Evolutionary conservation across 768 basidiomycete species (phyloP).

Genomic region (Leccinum disarticulatum): DNA sequence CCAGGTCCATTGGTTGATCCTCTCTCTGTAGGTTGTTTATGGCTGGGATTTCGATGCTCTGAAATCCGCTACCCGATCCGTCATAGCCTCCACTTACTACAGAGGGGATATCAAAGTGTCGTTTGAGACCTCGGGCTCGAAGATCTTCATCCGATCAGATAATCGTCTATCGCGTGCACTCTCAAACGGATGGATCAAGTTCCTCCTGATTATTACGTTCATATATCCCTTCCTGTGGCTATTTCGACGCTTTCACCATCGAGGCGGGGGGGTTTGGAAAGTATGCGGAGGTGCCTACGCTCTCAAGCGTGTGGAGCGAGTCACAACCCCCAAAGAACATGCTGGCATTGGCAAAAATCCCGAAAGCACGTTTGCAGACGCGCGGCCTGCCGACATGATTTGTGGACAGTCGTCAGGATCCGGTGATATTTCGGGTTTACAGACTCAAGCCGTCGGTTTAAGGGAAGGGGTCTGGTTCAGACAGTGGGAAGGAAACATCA

Average conservation of each 20-base stretch:
- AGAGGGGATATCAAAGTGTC: slow-evolving; percentile 42
- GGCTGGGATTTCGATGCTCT: slow-evolving; percentile 55
- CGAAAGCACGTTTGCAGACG: slow-evolving; percentile 7
- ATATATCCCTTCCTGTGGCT: slow-evolving; percentile 84
- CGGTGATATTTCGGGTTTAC: slow-evolving; percentile 28
- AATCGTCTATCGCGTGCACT: slow-evolving; percentile 65
- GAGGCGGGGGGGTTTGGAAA: slow-evolving; percentile 73
- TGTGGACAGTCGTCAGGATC: slow-evolving; percentile 22
- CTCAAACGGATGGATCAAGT: slow-evolving; percentile 68
- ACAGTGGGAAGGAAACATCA: slow-evolving; percentile 71
- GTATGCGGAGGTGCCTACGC: slow-evolving; percentile 77
- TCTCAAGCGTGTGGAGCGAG: slow-evolving; percentile 46
- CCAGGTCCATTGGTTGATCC: slow-evolving; percentile 23
- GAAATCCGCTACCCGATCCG: slow-evolving; percentile 35
- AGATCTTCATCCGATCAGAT: slow-evolving; percentile 65
- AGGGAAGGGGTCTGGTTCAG: slow-evolving; percentile 80
- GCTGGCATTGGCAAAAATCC: slow-evolving; percentile 2
- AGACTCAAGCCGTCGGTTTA: slow-evolving; percentile 50
- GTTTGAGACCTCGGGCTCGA: slow-evolving; percentile 46
- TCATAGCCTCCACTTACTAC: slow-evolving; percentile 42
- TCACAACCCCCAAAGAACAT: slow-evolving; percentile 11
- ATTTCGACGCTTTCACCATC: slow-evolving; percentile 63
- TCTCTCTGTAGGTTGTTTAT: slow-evolving; percentile 45
- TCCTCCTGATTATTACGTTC: slow-evolving; percentile 64
- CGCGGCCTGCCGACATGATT: neutral